Conservation (phyloP, 2,329 filamentous ascomycete genomes). For the Sphaerostilbella broomeana region DNA sequence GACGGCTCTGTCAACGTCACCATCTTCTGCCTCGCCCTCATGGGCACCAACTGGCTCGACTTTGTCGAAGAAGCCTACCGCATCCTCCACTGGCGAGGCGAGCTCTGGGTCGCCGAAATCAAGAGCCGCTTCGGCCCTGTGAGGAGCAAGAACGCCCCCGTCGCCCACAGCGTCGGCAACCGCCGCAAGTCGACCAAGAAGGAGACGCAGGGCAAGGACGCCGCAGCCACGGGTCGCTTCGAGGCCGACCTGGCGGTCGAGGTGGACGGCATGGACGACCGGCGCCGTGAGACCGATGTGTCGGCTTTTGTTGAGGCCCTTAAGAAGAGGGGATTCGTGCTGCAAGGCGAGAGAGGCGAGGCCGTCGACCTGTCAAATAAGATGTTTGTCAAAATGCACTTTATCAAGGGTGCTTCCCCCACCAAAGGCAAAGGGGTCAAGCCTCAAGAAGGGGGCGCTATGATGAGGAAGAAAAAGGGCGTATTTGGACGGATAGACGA, state of each 20-base stretch:
- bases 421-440: slow-evolving; percentile 66
- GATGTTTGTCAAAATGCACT: slow-evolving; percentile 98
- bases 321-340: slow-evolving; percentile 72
- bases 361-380: slow-evolving; percentile 81
- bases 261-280: slow-evolving; percentile 61
- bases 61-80: slow-evolving; percentile 96
- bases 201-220: slow-evolving; percentile 36
- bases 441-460: slow-evolving; percentile 38
- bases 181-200: slow-evolving; percentile 42
- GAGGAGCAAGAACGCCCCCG: slow-evolving; percentile 32
- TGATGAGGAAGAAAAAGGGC: slow-evolving; percentile 45
- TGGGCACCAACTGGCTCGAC: slow-evolving; percentile 98
- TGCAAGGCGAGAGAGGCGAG: slow-evolving; percentile 55
- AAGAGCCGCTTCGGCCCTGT: slow-evolving; percentile 71
- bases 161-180: slow-evolving; percentile 67
- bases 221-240: slow-evolving; percentile 42
- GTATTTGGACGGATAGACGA: slow-evolving; percentile 47
- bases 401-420: slow-evolving; percentile 74
- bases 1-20: slow-evolving; percentile 76
- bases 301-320: slow-evolving; percentile 81
- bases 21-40: slow-evolving; percentile 92
- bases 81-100: slow-evolving; percentile 84
- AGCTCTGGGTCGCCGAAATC: slow-evolving; percentile 96
- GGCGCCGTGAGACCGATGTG: slow-evolving; percentile 73
- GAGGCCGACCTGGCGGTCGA: slow-evolving; percentile 58